phyloP scores from a whole-genome alignment of 225 moss, liverwort and hornwort species.

The Marchantia paleacea region DNA sequence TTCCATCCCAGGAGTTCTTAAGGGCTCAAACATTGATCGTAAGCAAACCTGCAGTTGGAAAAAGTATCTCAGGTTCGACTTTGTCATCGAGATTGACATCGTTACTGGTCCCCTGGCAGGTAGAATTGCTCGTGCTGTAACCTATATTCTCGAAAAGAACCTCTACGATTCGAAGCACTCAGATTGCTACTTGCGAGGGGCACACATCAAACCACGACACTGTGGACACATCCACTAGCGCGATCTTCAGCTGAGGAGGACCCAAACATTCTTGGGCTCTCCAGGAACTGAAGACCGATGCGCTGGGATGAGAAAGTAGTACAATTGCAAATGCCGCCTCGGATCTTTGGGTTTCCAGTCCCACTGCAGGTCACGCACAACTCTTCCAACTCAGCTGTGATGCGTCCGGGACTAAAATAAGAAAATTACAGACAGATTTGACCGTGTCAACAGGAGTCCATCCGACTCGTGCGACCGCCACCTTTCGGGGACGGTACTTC shows the following conservation, averaged over 20 bases:
- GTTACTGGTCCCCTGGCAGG: neutral
- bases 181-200: too few species aligned
- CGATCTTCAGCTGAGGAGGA: neutral
- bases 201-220: neutral
- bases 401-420: too few species aligned
- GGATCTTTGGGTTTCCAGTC: neutral
- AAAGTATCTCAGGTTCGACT: slow-evolving; percentile 11
- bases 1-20: neutral
- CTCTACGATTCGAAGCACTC: neutral
- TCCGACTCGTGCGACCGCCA: neutral
- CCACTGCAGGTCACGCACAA: neutral
- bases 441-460: neutral
- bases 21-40: neutral
- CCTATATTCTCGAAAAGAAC: neutral
- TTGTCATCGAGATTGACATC: slow-evolving; percentile 10
- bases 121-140: neutral
- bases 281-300: neutral
- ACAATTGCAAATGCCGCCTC: neutral
- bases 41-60: slow-evolving; percentile 8
- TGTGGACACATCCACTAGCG: neutral
- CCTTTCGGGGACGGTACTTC: neutral
- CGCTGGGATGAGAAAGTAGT: neutral
- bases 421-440: neutral
- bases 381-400: neutral
- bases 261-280: neutral